Percentiles rank a stretch among this genome's conserved stretches.
phyloP scores from a whole-genome alignment of 768 basidiomycete genomes.

The Crassisporium funariophilum region DNA sequence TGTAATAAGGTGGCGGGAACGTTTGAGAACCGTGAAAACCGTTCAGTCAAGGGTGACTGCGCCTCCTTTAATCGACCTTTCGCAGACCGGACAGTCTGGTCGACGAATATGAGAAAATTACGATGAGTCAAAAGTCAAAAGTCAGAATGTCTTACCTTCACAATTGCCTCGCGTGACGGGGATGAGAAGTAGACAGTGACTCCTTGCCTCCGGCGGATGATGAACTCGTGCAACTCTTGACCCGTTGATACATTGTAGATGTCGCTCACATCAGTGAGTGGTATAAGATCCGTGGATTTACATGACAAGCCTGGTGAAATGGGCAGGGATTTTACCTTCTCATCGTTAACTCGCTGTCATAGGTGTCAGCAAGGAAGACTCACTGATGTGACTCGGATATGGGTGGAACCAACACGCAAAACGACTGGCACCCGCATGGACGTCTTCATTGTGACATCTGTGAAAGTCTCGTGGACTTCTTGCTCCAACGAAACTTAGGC shows the following conservation, averaged over 20 bases:
- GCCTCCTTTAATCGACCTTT: conserved; percentile 69
- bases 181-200: conserved; percentile 79
- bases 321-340: conserved; percentile 69
- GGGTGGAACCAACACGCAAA: conserved; percentile 65
- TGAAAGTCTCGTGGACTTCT: conserved; percentile 55
- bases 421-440: conserved; percentile 72
- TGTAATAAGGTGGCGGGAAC: conserved; percentile 87
- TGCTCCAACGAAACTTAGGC: conserved; percentile 61
- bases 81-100: conserved; percentile 71
- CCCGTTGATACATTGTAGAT: conserved; percentile 81
- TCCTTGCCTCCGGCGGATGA: conserved; percentile 74
- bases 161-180: conserved; percentile 64
- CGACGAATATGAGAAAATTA: conserved; percentile 5
- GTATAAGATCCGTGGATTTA: conserved; percentile 81
- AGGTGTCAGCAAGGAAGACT: conserved; percentile 21
- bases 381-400: conserved; percentile 79
- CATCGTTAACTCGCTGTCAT: neutral
- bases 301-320: conserved; percentile 71
- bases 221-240: conserved; percentile 74
- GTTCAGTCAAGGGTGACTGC: conserved; percentile 53
- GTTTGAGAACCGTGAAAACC: conserved; percentile 79
- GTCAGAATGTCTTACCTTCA: conserved; percentile 53
- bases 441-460: conserved; percentile 68
- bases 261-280: conserved; percentile 81
- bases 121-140: neutral